Conservation (phyloP, 106 monocot species). For the Ottelia alismoides region DNA sequence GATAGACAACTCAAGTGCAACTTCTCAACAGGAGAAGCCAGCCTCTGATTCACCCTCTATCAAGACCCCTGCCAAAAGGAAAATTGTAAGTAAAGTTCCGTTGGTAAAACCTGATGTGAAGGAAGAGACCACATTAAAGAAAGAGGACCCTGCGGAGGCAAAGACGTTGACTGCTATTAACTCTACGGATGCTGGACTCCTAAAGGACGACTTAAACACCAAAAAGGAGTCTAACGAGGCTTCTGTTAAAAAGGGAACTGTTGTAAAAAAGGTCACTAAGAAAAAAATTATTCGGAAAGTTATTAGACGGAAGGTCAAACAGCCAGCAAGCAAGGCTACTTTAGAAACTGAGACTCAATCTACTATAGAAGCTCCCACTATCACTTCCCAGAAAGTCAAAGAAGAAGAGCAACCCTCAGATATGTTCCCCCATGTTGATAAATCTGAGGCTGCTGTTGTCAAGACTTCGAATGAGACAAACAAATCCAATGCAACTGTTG, state of each 20-base stretch:
- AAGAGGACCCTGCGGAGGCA: too few species aligned
- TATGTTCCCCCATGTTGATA: too few species aligned
- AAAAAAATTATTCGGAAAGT: slow-evolving; percentile 81
- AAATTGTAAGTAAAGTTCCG: slow-evolving; percentile 23
- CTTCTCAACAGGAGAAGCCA: slow-evolving; percentile 5
- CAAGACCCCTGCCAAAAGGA: slow-evolving; percentile 35
- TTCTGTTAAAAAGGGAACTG: slow-evolving; percentile 15
- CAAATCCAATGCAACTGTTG: too few species aligned
- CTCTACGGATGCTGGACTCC: slow-evolving; percentile 13
- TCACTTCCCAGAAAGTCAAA: not conserved
- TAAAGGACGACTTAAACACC: slow-evolving; percentile 7
- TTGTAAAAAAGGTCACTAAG: slow-evolving; percentile 32
- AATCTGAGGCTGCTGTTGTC: too few species aligned
- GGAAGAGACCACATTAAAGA: slow-evolving; percentile 16
- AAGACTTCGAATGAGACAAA: too few species aligned
- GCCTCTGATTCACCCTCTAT: slow-evolving; percentile 8
- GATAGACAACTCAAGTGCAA: slow-evolving; percentile 6
- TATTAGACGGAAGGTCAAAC: slow-evolving; percentile 49
- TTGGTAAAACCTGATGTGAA: slow-evolving; percentile 21
- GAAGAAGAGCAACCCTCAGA: not conserved
- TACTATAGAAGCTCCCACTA: not conserved
- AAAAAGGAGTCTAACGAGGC: slow-evolving; percentile 11
- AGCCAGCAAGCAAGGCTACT: not conserved
- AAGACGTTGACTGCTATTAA: too few species aligned
- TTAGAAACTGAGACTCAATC: not conserved